Conservation (phyloP, 257 asterid genomes). For the Lithospermum erythrorhizon region DNA sequence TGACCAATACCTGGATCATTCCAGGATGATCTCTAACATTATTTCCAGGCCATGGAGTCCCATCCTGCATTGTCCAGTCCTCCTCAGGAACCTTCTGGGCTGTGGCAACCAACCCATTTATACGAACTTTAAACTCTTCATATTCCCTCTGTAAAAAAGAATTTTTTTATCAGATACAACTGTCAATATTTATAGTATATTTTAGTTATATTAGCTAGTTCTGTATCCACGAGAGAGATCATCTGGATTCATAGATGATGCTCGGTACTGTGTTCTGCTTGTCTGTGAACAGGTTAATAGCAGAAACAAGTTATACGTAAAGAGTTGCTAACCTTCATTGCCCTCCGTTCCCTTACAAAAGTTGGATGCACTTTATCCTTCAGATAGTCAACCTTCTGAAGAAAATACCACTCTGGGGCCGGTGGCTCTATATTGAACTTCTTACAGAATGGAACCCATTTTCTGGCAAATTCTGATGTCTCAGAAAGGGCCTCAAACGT, state of each 20-base stretch:
- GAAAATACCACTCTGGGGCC: constrained; percentile 93
- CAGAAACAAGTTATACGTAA: neutral
- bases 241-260: too few relatives aligned
- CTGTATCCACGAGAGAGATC: neutral
- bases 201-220: neutral
- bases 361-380: constrained; percentile 79
- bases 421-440: constrained; percentile 80
- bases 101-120: constrained; percentile 77
- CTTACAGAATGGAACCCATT: constrained; percentile 97
- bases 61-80: constrained; percentile 99
- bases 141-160: constrained; percentile 65
- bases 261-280: neutral
- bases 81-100: constrained; percentile 95
- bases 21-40: constrained; percentile 98
- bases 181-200: neutral
- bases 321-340: constrained; percentile 63
- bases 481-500: constrained; percentile 96
- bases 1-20: constrained; percentile 74
- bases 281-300: neutral
- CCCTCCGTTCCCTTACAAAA: constrained; percentile 94
- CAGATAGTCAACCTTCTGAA: constrained; percentile 76
- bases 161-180: neutral
- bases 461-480: constrained; percentile 91
- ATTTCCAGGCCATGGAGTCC: constrained; percentile 97
- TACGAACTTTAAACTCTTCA: constrained; percentile 80